These are phyloP conservation scores for Dothistroma septosporum DNA, from an alignment of 2,329 filamentous ascomycete genomes.

Conservation along the genomic window DNA sequence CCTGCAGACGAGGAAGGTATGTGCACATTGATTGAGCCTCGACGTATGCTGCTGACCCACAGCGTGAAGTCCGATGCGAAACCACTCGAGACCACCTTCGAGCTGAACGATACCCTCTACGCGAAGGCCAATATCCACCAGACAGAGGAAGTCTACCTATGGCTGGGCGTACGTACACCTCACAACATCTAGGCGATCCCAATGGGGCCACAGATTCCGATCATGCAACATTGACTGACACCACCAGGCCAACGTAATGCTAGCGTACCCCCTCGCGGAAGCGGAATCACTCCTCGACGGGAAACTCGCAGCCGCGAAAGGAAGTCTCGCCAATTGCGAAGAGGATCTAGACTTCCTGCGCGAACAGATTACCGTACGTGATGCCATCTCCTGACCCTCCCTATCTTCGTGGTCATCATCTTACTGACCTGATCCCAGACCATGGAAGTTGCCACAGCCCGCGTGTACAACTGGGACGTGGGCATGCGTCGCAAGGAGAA, in stretches of 20 bases:
- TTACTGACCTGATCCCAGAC: conserved; percentile 57
- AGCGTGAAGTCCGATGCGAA: conserved; percentile 47
- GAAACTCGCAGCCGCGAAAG: conserved; percentile 75
- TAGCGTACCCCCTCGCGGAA: conserved; percentile 87
- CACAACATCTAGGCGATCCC: neutral
- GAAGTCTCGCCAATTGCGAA: conserved; percentile 80
- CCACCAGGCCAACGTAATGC: conserved; percentile 85
- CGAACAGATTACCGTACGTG: conserved; percentile 86
- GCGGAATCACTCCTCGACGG: conserved; percentile 72
- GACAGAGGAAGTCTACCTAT: conserved; percentile 89
- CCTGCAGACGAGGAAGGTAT: conserved; percentile 68
- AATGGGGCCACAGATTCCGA: neutral
- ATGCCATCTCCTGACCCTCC: neutral
- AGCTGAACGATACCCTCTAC: conserved; percentile 93
- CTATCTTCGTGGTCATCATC: conserved; percentile 4
- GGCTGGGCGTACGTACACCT: conserved; percentile 69
- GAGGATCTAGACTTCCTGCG: conserved; percentile 94
- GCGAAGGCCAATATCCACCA: conserved; percentile 78
- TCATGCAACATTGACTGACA: neutral
- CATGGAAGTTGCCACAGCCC: conserved; percentile 89
- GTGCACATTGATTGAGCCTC: neutral
- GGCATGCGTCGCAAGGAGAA: conserved; percentile 92
- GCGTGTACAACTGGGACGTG: conserved; percentile 99
- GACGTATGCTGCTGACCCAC: neutral
- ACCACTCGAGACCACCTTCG: conserved; percentile 86